Conservation (phyloP, 768 basidiomycete species). For the Chiua virens region DNA sequence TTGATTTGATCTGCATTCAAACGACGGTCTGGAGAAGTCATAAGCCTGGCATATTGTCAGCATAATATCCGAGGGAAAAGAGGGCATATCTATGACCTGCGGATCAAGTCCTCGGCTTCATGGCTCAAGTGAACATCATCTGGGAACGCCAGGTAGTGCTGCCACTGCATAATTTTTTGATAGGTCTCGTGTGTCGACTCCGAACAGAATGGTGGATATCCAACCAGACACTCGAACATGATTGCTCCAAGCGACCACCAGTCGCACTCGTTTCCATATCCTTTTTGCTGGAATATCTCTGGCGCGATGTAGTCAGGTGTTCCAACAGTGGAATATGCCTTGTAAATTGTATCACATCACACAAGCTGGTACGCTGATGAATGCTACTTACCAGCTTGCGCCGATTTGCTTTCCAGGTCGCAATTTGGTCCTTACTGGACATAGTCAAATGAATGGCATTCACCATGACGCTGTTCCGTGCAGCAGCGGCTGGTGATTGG, state of each 20-base stretch:
- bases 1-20: conserved; percentile 85
- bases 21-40: conserved; percentile 81
- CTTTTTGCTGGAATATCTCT: conserved; percentile 94
- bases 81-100: conserved; percentile 49
- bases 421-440: conserved; percentile 89
- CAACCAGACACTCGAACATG: conserved; percentile 97
- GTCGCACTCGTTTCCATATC: conserved; percentile 98
- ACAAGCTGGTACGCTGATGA: not conserved
- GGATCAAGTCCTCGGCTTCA: conserved; percentile 88
- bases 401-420: conserved; percentile 98
- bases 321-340: conserved; percentile 96
- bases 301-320: conserved; percentile 98
- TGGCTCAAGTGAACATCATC: conserved; percentile 91
- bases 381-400: conserved; percentile 77
- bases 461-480: conserved; percentile 94
- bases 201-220: conserved; percentile 95
- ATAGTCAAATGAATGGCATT: conserved; percentile 97
- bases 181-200: conserved; percentile 98
- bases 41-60: conserved; percentile 50
- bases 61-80: not conserved
- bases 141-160: conserved; percentile 80
- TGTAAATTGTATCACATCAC: conserved; percentile 27
- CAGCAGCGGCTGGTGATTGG: conserved; percentile 41
- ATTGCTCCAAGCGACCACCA: conserved; percentile 99
- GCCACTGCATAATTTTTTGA: conserved; percentile 97